Evolutionary conservation across 2,329 filamentous ascomycete genomes (phyloP).

Genomic region (Aspergillus pseudoviridinutans): DNA sequence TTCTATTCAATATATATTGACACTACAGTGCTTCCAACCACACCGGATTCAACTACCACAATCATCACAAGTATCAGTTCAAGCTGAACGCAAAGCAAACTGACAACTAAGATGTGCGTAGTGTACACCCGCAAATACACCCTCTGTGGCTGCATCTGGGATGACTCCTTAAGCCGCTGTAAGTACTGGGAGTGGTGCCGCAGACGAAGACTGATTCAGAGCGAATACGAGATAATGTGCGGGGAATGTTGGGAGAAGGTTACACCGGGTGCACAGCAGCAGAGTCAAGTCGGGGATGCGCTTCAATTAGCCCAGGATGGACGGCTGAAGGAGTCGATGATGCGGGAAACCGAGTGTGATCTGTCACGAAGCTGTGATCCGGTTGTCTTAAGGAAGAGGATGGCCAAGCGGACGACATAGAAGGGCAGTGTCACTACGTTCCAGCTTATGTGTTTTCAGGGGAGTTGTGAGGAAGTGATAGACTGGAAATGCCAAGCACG

Average conservation of each 20-base stretch:
- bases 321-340: not conserved
- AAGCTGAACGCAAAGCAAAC: not conserved
- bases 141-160: conserved; percentile 23
- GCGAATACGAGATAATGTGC: conserved; percentile 12
- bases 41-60: not conserved
- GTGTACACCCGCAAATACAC: conserved; percentile 14
- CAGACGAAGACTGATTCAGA: conserved; percentile 6
- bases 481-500: not conserved
- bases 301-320: not conserved
- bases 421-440: not conserved
- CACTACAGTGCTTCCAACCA: not conserved
- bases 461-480: not conserved
- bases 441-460: not conserved
- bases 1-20: too few species aligned
- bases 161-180: conserved; percentile 8
- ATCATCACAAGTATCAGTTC: not conserved
- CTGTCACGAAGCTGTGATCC: not conserved
- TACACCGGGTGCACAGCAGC: conserved; percentile 1
- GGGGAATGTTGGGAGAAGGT: conserved; percentile 12
- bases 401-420: not conserved
- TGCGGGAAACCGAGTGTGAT: not conserved
- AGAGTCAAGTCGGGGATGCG: not conserved
- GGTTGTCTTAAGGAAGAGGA: not conserved
- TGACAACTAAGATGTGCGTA: conserved; percentile 15
- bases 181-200: not conserved